phyloP scores from a whole-genome alignment of 1,284 basidiomycete species.

The Fomitiporia mediterranea region DNA sequence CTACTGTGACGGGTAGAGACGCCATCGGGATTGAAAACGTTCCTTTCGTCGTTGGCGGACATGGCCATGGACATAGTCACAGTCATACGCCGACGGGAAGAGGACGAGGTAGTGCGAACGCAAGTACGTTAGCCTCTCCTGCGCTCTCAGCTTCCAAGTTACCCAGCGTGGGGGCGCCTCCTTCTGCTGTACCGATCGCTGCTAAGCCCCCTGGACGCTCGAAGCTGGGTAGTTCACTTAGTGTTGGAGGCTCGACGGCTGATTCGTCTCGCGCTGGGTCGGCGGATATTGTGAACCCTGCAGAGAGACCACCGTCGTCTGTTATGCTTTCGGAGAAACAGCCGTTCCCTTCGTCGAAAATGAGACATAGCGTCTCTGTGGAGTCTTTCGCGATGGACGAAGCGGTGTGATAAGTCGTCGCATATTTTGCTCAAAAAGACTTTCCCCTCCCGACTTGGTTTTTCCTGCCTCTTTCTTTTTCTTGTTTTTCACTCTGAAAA shows the following conservation, averaged over 20 bases:
- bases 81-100: neutral
- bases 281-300: slow-evolving; percentile 12
- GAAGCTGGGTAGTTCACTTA: slow-evolving; percentile 11
- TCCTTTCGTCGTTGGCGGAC: slow-evolving; percentile 23
- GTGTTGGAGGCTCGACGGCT: slow-evolving; percentile 22
- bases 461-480: neutral
- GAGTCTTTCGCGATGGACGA: slow-evolving; percentile 7
- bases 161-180: neutral
- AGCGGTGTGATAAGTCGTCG: neutral
- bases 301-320: neutral
- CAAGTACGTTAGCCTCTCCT: slow-evolving; percentile 2
- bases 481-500: neutral
- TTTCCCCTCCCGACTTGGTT: too few species aligned
- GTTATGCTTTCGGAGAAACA: neutral
- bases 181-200: neutral
- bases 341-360: slow-evolving; percentile 18
- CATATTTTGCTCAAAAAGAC: too few species aligned
- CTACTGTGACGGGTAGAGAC: slow-evolving; percentile 29
- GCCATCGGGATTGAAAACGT: neutral
- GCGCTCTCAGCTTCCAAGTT: slow-evolving; percentile 6
- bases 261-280: slow-evolving; percentile 26
- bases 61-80: slow-evolving; percentile 26
- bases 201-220: neutral
- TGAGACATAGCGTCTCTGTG: slow-evolving; percentile 17
- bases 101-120: slow-evolving; percentile 11